Evolutionary conservation across 2,329 filamentous ascomycete genomes (phyloP), one percentile per base, ranked within the genome.

Genomic region (Penicillium sp.): DNA sequence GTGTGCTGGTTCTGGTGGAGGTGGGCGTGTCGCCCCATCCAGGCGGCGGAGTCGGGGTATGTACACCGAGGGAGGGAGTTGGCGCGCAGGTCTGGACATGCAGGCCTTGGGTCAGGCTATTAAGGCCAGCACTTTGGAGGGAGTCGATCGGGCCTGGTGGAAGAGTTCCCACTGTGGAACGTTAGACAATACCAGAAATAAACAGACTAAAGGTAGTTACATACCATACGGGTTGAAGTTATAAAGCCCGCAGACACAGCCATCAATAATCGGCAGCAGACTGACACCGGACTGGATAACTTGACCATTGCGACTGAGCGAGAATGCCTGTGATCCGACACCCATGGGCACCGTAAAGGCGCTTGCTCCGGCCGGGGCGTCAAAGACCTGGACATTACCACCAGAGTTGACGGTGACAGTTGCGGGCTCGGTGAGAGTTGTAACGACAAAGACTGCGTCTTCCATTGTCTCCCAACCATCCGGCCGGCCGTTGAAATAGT

Each of bases 161-260:
- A 17, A 73, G 64, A 3, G 61, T 70, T 19, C 70, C 70, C 23
- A 73, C 70, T 73, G 26, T 26, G 2, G 26, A 26, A 26, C 26
- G 26, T 26, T 26, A 26, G 26, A 26, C n/a, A n/a, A n/a, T n/a
- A n/a, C n/a, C n/a, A n/a, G n/a, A n/a, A n/a, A n/a, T n/a, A n/a
- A n/a, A n/a, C n/a, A n/a, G n/a, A n/a, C n/a, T n/a, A n/a, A n/a
- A n/a, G n/a, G n/a, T n/a, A n/a, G n/a, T n/a, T n/a, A 23, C 62
- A 19, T 38, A 66, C 64, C 83, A 64, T 83, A 86, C 7, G 83
- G 79, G 60, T 86, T 86, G 74, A 82, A 86, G 72, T 86, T 86
- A 76, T 85, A 85, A 48, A 86, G 75, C 3, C 84, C 72, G 35
- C 70, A 86, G 21, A 79, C 71, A 67, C 85, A 87, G 11, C 73